Evolutionary conservation across 2,329 filamentous ascomycete species (phyloP).

Genomic region (Tolypocladium amazonense): DNA sequence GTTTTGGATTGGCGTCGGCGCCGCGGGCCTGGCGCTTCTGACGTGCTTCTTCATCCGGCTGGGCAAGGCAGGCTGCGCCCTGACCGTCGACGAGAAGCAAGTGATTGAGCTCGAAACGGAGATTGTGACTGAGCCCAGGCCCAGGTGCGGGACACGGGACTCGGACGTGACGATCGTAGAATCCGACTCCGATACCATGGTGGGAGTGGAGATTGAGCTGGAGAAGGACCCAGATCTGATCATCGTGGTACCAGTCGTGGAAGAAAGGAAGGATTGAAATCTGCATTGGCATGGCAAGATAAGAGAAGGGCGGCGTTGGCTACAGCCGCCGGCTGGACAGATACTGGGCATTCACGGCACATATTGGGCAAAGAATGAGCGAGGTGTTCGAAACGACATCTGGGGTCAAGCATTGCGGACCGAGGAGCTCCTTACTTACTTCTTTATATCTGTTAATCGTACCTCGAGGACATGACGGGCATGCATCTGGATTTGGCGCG

Average conservation of each 20-base stretch:
- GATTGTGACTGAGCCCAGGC: not conserved
- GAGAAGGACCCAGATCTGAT: not conserved
- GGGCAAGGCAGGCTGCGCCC: conserved; percentile 11
- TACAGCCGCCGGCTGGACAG: not conserved
- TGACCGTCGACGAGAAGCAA: conserved; percentile 9
- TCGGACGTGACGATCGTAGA: not conserved
- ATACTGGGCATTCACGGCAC: not conserved
- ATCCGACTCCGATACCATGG: not conserved
- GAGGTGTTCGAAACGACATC: not conserved
- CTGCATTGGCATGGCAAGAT: not conserved
- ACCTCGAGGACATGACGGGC: not conserved
- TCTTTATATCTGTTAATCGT: not conserved
- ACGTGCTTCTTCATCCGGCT: conserved; percentile 21
- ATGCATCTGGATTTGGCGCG: not conserved
- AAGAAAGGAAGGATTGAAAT: not conserved
- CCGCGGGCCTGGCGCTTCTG: conserved; percentile 34
- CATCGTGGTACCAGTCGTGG: not conserved
- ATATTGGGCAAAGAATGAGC: not conserved
- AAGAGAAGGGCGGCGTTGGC: not conserved
- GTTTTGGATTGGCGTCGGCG: conserved; percentile 49
- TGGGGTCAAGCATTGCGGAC: not conserved
- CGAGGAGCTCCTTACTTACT: not conserved
- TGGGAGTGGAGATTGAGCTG: not conserved
- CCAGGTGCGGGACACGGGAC: not conserved
- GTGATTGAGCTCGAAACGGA: not conserved